These are phyloP conservation scores for Epichloe sibirici DNA, from an alignment of 2,329 filamentous ascomycete species.

Conservation along the genomic window DNA sequence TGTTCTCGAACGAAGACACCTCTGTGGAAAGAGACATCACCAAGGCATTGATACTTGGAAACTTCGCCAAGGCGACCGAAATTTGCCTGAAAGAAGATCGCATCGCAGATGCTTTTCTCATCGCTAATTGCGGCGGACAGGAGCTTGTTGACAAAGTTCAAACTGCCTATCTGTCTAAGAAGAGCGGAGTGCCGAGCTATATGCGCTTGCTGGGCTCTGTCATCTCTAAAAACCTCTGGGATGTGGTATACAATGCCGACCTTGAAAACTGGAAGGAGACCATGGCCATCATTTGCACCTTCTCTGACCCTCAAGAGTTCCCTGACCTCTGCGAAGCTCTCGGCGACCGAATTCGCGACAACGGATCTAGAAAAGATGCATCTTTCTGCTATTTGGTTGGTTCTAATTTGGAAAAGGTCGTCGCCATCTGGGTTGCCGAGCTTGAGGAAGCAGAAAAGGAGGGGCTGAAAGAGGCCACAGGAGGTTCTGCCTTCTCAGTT, in stretches of 20 bases:
- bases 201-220: conserved; percentile 81
- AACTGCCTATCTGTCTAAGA: conserved; percentile 75
- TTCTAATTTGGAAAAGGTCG: conserved; percentile 94
- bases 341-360: conserved; percentile 78
- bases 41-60: conserved; percentile 73
- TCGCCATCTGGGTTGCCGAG: conserved; percentile 85
- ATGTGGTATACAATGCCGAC: conserved; percentile 93
- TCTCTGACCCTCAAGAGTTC: conserved; percentile 82
- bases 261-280: conserved; percentile 91
- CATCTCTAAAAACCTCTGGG: conserved; percentile 94
- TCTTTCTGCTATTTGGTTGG: conserved; percentile 94
- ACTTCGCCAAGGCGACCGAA: conserved; percentile 82
- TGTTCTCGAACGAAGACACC: conserved; percentile 75
- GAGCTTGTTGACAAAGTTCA: conserved; percentile 91
- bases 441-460: conserved; percentile 73
- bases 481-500: conserved; percentile 79
- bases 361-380: conserved; percentile 71
- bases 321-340: conserved; percentile 89
- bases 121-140: conserved; percentile 91
- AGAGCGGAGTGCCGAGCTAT: conserved; percentile 77
- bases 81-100: conserved; percentile 80
- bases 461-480: conserved; percentile 53
- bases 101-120: conserved; percentile 93
- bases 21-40: conserved; percentile 79
- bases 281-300: conserved; percentile 92